Base-by-base conservation (phyloP, 306 rosid genomes). In the Quercus gilva region DNA sequence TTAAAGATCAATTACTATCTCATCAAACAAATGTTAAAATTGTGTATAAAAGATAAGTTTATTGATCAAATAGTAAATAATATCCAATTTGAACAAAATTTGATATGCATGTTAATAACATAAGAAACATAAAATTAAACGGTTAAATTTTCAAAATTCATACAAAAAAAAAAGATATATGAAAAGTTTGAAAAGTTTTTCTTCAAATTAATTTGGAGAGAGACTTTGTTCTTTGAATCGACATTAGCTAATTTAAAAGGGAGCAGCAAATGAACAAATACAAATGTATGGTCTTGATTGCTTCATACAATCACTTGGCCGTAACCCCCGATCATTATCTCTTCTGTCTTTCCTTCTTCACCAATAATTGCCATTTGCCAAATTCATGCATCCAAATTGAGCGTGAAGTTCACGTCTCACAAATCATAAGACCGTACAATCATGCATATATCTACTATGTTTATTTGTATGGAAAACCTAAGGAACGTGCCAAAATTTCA, bases 261-360 rank as follows among this genome's bases (percentile, higher is more conserved):
- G 26, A 1, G 52, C 49, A 68, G 52, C 72, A 4, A 68, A 9
- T 19, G 11, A 45, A 68, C 25, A 52, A 1, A 13, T 57, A 52
- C 73, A 51, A 31, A 59, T 79, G 74, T 2, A 51, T 29, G 83
- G 83, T 12, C 1, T 1, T 1, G 83, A 73, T 61, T 60, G 14
- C 29, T 10, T 21, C 76, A 3, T 2, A 57, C 57, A 12, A 10
- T 17, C 19, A 14, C 10, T 17, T 55, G 19, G 23, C 45, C 23
- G 21, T 31, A 31, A 6, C 21, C 21, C 37, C 5, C 18, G 1
- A 31, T 31, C 10, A 11, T 21, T 14, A 31, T 17, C 49, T 29
- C 49, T 15, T 63, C 41, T 9, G 35, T 12, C 35, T 4, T 61
- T 6, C n/a, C 35, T 61, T 29, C n/a, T 13, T 26, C 35, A 2